Evolutionary conservation across 768 basidiomycete species (phyloP).

Genomic region (Amanita pseudoporphyria): DNA sequence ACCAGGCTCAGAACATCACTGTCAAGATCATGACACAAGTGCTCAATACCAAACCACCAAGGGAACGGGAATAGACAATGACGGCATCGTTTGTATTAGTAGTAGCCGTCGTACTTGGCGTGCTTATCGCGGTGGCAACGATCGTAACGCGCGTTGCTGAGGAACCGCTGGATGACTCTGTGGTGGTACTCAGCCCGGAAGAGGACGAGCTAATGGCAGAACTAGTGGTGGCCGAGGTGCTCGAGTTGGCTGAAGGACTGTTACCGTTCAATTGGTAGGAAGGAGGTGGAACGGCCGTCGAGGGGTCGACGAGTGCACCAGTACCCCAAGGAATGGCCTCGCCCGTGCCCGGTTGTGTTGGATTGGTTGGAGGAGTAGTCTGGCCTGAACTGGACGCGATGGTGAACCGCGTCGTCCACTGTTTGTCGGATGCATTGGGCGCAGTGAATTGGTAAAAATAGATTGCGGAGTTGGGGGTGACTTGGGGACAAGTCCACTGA

Average conservation of each 20-base stretch:
- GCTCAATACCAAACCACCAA: background rate
- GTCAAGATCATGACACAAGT: background rate
- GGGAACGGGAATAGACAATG: background rate
- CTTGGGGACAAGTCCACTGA: conserved; percentile 57
- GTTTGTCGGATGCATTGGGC: conserved; percentile 25
- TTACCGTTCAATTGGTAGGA: conserved; percentile 13
- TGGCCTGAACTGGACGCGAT: conserved; percentile 45
- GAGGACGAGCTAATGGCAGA: conserved; percentile 7
- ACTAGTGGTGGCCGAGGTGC: conserved; percentile 1
- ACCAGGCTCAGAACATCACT: background rate
- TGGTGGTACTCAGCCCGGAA: background rate
- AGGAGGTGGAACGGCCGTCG: conserved; percentile 29
- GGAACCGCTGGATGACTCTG: background rate
- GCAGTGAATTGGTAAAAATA: conserved; percentile 78
- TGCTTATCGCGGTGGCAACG: background rate
- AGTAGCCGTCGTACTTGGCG: background rate
- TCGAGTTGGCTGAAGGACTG: background rate
- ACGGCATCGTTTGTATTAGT: background rate
- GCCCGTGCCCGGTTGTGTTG: conserved; percentile 41
- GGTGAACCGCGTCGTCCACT: conserved; percentile 73
- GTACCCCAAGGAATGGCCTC: conserved; percentile 57
- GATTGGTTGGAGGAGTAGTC: conserved; percentile 38
- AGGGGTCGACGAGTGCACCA: conserved; percentile 44
- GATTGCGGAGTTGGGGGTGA: conserved; percentile 52
- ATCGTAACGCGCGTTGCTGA: background rate